Conservation (phyloP, 176 grass and related monocot species). For the Zea luxurians region DNA sequence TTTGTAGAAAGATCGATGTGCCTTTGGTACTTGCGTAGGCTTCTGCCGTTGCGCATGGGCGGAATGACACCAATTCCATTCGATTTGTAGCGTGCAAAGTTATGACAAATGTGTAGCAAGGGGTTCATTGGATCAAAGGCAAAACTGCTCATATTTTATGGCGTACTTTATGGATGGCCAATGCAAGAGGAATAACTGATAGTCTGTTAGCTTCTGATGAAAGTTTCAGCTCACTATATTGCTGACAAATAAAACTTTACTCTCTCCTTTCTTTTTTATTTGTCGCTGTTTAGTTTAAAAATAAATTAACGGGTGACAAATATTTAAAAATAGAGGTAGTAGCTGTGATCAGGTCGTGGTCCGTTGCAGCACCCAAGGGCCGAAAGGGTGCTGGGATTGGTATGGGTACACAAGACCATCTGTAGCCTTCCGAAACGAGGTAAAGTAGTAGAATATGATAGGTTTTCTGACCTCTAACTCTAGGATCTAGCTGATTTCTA, state of each 20-base stretch:
- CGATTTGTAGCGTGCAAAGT: conserved; percentile 20
- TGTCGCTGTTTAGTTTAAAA: too few species aligned
- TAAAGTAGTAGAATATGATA: neutral
- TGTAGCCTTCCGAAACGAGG: conserved; percentile 17
- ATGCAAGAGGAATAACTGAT: neutral
- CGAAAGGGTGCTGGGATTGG: conserved; percentile 14
- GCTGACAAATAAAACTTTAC: neutral
- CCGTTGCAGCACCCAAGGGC: conserved; percentile 35
- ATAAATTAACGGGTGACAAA: too few species aligned
- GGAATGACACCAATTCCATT: conserved; percentile 33
- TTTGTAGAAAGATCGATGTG: neutral
- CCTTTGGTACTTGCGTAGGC: conserved; percentile 26
- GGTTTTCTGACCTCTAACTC: too few species aligned
- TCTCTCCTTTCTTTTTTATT: too few species aligned
- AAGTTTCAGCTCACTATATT: conserved; percentile 22
- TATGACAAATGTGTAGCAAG: conserved; percentile 35
- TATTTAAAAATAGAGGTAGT: neutral
- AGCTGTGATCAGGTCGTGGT: neutral
- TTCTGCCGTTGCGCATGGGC: conserved; percentile 34
- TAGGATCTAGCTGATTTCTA: too few species aligned
- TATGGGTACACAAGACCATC: neutral
- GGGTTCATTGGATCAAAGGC: conserved; percentile 33
- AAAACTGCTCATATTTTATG: conserved; percentile 37
- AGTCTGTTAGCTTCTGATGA: conserved; percentile 6
- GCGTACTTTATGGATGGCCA: conserved; percentile 18